Base-by-base conservation (phyloP, 2,329 filamentous ascomycete genomes). In the Diaporthe caulivora region DNA sequence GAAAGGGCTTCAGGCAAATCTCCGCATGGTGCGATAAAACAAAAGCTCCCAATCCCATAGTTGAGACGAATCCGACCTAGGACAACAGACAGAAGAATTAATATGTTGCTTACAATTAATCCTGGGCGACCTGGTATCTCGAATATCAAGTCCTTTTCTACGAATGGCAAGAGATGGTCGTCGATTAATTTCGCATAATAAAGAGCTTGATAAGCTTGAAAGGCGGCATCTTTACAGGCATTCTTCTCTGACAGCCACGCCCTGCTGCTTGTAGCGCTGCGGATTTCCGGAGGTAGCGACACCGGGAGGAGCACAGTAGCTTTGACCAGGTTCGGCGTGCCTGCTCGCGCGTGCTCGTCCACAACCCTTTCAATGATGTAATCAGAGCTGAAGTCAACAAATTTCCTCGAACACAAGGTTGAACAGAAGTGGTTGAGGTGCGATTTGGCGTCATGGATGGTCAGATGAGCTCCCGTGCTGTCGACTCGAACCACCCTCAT, bases 391-490 rank as follows among this genome's bases (percentile, higher is more conserved):
- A 84, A 84, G 76, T 95, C 90, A 9, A 92, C 86, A 78, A 91
- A 94, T 34, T 89, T 87, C 0, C 84, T 85, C 0, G 84, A 83
- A 0, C 89, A 87, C 0, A 95, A 80, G 0, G 88, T 87, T 0
- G 86, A 84, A 81, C 95, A 98, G 77, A 98, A 97, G 81, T 97
- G 94, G 60, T 93, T 86, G 1, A 98, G 87, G 80, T 97, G 95
- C n/a, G 87, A 82, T 62, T 92, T 90, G 0, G 94, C 93, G 76
- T 93, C 93, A 49, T 94, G 89, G 1, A 95, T 86, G 15, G 93
- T 93, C 18, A 98, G 83, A 17, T 90, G 82, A 0, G 94, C 94
- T 6, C 92, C 84, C 0, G 86, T 88, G 29, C 81, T 75, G 29
- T 83, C 74, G 7, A 88, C 81, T 21, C 78, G 76, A 58, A 87